Percentiles rank a stretch among this genome's conserved stretches.
These are phyloP conservation scores for Solanum medicagineum DNA, from an alignment of 257 asterid species.

Conservation along the genomic window DNA sequence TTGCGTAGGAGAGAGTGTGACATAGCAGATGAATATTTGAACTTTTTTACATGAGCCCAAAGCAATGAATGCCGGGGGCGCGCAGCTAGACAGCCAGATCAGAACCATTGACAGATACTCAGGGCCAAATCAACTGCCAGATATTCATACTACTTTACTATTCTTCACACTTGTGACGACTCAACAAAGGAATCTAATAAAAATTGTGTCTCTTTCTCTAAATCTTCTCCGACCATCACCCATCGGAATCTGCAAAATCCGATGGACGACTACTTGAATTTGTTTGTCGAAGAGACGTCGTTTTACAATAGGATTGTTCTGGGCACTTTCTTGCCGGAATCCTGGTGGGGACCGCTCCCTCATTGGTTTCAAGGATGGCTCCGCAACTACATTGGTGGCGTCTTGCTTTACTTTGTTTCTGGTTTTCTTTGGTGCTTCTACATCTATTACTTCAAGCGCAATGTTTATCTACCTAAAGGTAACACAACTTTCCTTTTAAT, in stretches of 20 bases:
- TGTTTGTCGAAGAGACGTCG: constrained; percentile 67
- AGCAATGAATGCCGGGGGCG: not conserved
- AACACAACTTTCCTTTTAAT: not conserved
- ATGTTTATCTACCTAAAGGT: constrained; percentile 75
- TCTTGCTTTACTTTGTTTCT: constrained; percentile 47
- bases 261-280: constrained; percentile 26
- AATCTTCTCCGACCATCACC: not conserved
- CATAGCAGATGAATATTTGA: not conserved
- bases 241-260: not conserved
- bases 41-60: not conserved
- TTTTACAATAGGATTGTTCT: constrained; percentile 70
- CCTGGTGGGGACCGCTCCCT: constrained; percentile 49
- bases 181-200: not conserved
- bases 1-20: too few species aligned
- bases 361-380: constrained; percentile 75
- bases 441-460: constrained; percentile 67
- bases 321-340: constrained; percentile 46
- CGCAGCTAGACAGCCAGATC: not conserved
- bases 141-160: too few species aligned
- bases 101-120: not conserved
- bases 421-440: constrained; percentile 73
- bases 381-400: constrained; percentile 74
- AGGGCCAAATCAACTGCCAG: not conserved
- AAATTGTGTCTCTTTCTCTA: not conserved
- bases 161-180: not conserved